phyloP scores from a whole-genome alignment of 441 rosid species.

The Populus hybrid region DNA sequence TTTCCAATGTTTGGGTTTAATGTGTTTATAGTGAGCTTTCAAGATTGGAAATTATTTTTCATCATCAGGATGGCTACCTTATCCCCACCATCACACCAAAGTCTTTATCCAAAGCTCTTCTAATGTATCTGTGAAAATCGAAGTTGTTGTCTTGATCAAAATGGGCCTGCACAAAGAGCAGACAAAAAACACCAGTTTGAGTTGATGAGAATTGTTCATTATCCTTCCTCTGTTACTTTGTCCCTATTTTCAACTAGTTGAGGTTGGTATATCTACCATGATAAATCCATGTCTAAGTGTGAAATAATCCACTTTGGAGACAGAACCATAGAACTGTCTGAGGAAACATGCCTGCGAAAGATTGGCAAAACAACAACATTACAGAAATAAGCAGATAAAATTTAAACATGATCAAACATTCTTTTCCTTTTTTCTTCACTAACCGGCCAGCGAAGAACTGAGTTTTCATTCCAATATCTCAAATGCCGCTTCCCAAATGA shows the following conservation, averaged over 20 bases:
- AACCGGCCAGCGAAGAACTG: conserved; percentile 48
- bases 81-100: conserved; percentile 56
- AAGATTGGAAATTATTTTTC: background rate
- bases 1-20: background rate
- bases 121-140: conserved; percentile 64
- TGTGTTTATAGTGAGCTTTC: background rate
- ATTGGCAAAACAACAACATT: background rate
- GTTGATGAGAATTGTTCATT: background rate
- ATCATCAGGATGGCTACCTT: conserved; percentile 30
- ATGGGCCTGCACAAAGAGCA: conserved; percentile 46
- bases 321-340: conserved; percentile 63
- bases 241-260: background rate
- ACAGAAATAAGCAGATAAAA: background rate
- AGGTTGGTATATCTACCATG: conserved; percentile 33
- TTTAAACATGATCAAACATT: background rate
- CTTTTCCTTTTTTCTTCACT: background rate
- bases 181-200: background rate
- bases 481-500: conserved; percentile 55
- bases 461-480: conserved; percentile 40
- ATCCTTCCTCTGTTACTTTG: background rate
- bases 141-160: conserved; percentile 51
- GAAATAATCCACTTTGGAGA: conserved; percentile 60
- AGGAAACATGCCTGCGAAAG: conserved; percentile 41
- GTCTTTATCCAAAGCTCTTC: conserved; percentile 67
- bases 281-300: conserved; percentile 74